phyloP scores from a whole-genome alignment of 306 rosid genomes.

The Senna siamea region DNA sequence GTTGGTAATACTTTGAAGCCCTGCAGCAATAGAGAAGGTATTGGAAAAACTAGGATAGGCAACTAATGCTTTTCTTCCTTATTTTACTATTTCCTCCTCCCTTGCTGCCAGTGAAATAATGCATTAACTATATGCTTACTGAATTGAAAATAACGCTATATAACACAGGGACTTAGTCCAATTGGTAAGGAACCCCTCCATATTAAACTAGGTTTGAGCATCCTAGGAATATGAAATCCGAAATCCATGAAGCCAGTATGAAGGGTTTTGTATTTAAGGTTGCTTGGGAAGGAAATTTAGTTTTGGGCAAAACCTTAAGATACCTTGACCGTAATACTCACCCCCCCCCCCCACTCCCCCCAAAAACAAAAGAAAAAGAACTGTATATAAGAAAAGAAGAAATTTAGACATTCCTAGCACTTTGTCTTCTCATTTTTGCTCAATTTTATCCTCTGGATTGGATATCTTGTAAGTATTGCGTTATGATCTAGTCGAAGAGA shows the following conservation, averaged over 20 bases:
- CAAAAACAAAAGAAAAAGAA: no score
- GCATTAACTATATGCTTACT: no score
- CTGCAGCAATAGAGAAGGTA: background rate
- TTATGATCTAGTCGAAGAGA: conserved; percentile 11
- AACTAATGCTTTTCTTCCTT: conserved; percentile 13
- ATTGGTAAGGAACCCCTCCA: background rate
- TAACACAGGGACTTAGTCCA: background rate
- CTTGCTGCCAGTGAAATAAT: background rate
- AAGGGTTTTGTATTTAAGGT: background rate
- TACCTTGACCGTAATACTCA: background rate
- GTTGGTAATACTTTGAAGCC: conserved; percentile 11
- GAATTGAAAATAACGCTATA: no score
- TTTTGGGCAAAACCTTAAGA: conserved; percentile 1
- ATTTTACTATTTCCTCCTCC: background rate
- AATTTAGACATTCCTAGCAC: background rate
- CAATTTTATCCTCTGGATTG: conserved; percentile 16
- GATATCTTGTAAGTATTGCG: conserved; percentile 17
- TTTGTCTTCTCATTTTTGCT: conserved; percentile 5
- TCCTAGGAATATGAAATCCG: background rate
- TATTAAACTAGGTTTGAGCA: background rate
- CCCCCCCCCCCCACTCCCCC: no score
- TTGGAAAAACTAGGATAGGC: conserved; percentile 9
- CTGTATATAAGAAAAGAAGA: conserved; percentile 6
- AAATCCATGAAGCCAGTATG: background rate
- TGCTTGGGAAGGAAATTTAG: background rate